These are phyloP conservation scores for Apodospora peruviana DNA, from an alignment of 495 filamentous ascomycete species.

Conservation along the genomic window DNA sequence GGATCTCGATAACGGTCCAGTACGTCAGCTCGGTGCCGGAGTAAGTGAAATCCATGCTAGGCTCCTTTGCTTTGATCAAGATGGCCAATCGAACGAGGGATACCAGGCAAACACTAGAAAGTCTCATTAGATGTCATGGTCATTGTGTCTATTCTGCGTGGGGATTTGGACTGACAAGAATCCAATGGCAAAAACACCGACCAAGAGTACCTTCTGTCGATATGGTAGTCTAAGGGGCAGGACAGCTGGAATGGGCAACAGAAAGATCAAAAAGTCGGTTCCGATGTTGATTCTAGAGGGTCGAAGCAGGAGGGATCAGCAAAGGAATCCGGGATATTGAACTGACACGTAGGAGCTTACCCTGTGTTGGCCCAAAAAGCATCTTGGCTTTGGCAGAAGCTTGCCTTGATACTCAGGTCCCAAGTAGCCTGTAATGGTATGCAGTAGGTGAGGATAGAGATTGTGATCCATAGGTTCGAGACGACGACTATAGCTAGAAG, in stretches of 20 bases:
- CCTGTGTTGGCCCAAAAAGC: conserved; percentile 23
- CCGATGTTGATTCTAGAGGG: conserved; percentile 33
- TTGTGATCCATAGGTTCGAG: conserved; percentile 4
- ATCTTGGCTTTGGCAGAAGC: conserved; percentile 12
- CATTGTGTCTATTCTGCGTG: not conserved
- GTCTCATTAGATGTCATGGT: not conserved
- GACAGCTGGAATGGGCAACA: conserved; percentile 34
- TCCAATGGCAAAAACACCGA: conserved; percentile 31
- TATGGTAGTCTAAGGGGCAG: conserved; percentile 26
- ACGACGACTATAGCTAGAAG: conserved; percentile 16
- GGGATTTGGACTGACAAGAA: conserved; percentile 26
- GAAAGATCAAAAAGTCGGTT: conserved; percentile 42
- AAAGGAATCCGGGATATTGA: not conserved
- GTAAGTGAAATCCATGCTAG: conserved; percentile 19
- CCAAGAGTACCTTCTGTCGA: conserved; percentile 31
- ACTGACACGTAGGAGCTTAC: conserved; percentile 2
- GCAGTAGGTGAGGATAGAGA: conserved; percentile 14
- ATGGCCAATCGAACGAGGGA: conserved; percentile 23
- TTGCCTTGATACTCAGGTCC: conserved; percentile 12
- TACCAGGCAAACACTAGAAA: conserved; percentile 19
- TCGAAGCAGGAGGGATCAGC: not conserved
- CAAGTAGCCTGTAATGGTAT: conserved; percentile 25
- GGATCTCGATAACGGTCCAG: conserved; percentile 20
- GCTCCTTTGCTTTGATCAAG: conserved; percentile 6
- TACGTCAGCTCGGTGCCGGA: conserved; percentile 8